Evolutionary conservation across 2,329 filamentous ascomycete species (phyloP).

Genomic region (Zasmidium cellare): DNA sequence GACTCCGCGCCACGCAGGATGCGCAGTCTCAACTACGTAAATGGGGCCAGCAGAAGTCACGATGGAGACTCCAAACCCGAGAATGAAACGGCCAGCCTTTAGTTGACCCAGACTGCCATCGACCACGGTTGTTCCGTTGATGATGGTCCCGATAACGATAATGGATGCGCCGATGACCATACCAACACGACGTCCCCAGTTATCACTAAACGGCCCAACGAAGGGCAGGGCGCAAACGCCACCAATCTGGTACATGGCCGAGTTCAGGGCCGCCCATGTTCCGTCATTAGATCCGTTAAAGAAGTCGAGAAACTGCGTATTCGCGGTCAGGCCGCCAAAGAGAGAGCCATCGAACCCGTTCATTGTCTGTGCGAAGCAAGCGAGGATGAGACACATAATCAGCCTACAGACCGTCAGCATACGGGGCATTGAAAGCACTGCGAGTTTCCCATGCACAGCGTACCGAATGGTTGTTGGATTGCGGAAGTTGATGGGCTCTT

Average conservation of each 20-base stretch:
- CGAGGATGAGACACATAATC: conserved; percentile 30
- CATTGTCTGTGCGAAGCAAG: conserved; percentile 40
- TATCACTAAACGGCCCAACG: conserved; percentile 47
- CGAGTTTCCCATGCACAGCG: too few relatives aligned
- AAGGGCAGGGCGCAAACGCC: conserved; percentile 48
- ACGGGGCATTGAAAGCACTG: too few relatives aligned
- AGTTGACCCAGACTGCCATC: too few relatives aligned
- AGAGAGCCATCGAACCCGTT: conserved; percentile 62
- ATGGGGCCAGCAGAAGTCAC: too few relatives aligned
- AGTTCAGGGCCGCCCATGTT: conserved; percentile 46
- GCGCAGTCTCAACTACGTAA: too few relatives aligned
- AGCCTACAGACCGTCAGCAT: too few relatives aligned
- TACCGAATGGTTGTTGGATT: conserved; percentile 20
- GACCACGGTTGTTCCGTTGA: too few relatives aligned
- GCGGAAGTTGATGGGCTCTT: conserved; percentile 46
- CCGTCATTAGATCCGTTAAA: conserved; percentile 45
- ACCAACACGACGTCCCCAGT: conserved; percentile 48
- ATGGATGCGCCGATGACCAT: conserved; percentile 60
- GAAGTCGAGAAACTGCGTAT: conserved; percentile 45
- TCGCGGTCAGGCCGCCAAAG: conserved; percentile 54
- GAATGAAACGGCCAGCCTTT: too few relatives aligned
- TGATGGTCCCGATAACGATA: conserved; percentile 56
- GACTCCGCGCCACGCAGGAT: too few relatives aligned
- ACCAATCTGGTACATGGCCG: conserved; percentile 52
- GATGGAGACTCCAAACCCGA: too few relatives aligned